Base-by-base conservation (phyloP, 495 filamentous ascomycete genomes). In the Entonaema liquescens region DNA sequence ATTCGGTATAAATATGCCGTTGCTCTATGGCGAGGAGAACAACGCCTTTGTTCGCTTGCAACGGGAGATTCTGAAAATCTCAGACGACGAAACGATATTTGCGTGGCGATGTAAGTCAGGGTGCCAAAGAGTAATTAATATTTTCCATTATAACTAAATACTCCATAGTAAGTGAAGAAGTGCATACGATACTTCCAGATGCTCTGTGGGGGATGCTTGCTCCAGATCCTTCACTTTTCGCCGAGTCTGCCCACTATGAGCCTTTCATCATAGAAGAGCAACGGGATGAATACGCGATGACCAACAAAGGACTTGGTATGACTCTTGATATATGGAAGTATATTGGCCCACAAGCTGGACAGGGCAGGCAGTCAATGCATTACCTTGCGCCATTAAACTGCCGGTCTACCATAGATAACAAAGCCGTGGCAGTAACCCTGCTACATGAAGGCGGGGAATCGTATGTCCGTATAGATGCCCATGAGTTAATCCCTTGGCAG, bases 21-120 rank as follows among this genome's bases (percentile, higher is more conserved):
- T 77, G 8, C 55, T 78, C 5, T 79, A 79, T 44, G 77, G 77
- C 5, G 75, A 78, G 38, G 76, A 76, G 56, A 62, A 70, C 40
- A 74, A 72, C n/a, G 74, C 76, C 2, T 76, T 78, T 44, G 71
- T 40, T 11, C 67, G 75, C 7, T 40, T 79, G 5, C 65, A 76
- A 44, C 66, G 71, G 52, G 74, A 78, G 57, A 74, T 78, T 35
- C 57, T 74, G 5, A 69, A 55, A 19, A n/a, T 42, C n/a, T 42
- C 40, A 7, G n/a, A 42, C 17, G 40, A 42, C n/a, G 40, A 42
- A 19, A 42, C 40, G 5, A 19, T 42, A 7, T 42, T 42, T 19
- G 40, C 40, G 40, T 42, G 40, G 40, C 40, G 40, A 42, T 13
- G 40, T 42, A 42, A 42, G 40, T 42, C n/a, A 42, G 40, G 5